These are phyloP conservation scores for Tagetes erecta DNA, from an alignment of 129 eudicot species.

Conservation along the genomic window DNA sequence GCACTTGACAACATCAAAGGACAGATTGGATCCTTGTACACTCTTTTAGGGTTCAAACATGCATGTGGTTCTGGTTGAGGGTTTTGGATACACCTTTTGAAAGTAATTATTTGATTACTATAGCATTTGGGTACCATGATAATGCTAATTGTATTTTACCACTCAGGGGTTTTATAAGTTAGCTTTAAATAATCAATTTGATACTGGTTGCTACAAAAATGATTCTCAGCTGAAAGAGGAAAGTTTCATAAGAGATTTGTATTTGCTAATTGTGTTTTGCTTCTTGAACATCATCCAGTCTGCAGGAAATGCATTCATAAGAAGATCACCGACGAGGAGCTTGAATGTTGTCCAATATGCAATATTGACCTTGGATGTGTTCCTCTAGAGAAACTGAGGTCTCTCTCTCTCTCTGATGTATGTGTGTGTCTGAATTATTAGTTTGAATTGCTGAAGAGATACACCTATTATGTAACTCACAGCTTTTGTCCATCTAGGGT, in stretches of 20 bases:
- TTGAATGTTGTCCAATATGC: slow-evolving; percentile 89
- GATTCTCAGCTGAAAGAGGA: too few relatives aligned
- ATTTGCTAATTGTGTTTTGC: slow-evolving; percentile 16
- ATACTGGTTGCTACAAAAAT: too few relatives aligned
- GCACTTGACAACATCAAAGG: not conserved
- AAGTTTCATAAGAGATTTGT: slow-evolving; percentile 15
- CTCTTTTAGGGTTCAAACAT: too few relatives aligned
- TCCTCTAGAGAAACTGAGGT: slow-evolving; percentile 91
- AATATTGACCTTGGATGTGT: slow-evolving; percentile 70
- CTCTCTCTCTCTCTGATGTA: slow-evolving; percentile 13
- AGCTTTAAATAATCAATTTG: too few relatives aligned
- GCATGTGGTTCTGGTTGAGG: too few relatives aligned
- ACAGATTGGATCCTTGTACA: too few relatives aligned
- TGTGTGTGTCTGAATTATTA: slow-evolving; percentile 1
- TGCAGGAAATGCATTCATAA: slow-evolving; percentile 93
- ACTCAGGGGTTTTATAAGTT: too few relatives aligned
- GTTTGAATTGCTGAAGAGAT: slow-evolving; percentile 12
- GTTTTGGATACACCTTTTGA: too few relatives aligned
- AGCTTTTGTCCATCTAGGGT: slow-evolving; percentile 21
- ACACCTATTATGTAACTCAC: slow-evolving; percentile 11
- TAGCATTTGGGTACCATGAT: too few relatives aligned
- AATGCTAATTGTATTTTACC: too few relatives aligned
- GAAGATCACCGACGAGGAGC: slow-evolving; percentile 80
- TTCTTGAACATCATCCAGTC: slow-evolving; percentile 47
- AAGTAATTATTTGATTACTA: too few relatives aligned